Conservation (phyloP, 2,329 filamentous ascomycete species). For the Cordyceps cicadae region DNA sequence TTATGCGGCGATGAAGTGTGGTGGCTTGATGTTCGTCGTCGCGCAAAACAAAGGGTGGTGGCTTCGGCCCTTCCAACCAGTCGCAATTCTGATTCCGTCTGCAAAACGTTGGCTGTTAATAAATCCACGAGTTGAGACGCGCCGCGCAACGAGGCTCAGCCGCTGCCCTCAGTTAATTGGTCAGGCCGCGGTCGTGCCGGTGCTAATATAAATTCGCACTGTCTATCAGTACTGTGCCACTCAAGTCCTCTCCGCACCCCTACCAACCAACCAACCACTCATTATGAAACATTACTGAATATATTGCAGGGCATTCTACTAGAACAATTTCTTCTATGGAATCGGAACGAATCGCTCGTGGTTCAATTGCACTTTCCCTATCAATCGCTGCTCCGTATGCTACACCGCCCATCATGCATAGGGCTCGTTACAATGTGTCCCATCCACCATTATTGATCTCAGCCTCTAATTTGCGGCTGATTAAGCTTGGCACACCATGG, state of each 20-base stretch:
- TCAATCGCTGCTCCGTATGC: background rate
- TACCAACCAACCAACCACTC: background rate
- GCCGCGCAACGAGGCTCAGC: constrained; percentile 13
- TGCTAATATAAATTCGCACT: constrained; percentile 13
- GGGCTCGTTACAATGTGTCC: constrained; percentile 56
- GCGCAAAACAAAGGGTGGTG: background rate
- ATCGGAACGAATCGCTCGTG: background rate
- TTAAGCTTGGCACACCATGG: constrained; percentile 80
- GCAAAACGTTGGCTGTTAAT: background rate
- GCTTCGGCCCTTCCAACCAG: background rate
- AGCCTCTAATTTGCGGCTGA: constrained; percentile 81
- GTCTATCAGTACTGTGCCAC: constrained; percentile 12
- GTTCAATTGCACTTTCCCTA: background rate
- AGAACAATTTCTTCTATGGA: background rate
- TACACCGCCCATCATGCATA: constrained; percentile 4
- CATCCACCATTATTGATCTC: constrained; percentile 97
- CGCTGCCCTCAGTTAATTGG: constrained; percentile 20
- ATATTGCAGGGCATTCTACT: background rate
- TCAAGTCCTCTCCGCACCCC: too few relatives aligned
- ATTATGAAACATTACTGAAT: background rate
- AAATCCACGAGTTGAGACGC: constrained; percentile 17
- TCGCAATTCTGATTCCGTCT: background rate
- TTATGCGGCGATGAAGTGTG: background rate
- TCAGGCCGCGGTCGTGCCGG: background rate
- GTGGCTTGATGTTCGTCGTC: background rate